A percentile compares a stretch with the other conserved stretches of the same genome.
Evolutionary conservation across 306 rosid genomes (phyloP).

Genomic region (Trifolium repens): DNA sequence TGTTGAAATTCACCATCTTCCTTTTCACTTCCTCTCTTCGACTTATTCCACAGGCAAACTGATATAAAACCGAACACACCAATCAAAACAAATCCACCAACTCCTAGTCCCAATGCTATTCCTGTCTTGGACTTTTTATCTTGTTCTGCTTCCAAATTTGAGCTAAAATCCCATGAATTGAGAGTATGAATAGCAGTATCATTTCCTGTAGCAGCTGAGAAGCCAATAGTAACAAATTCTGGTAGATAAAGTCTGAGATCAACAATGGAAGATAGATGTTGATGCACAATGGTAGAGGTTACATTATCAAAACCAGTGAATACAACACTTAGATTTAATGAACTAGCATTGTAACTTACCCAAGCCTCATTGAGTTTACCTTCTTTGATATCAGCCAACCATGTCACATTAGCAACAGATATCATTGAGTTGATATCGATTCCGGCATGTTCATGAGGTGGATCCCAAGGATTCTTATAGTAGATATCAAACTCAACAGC

Average conservation of each 20-base stretch:
- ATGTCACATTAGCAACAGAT: slow-evolving; percentile 41
- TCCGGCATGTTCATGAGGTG: slow-evolving; percentile 47
- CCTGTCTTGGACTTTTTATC: slow-evolving; percentile 6
- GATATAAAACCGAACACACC: not conserved
- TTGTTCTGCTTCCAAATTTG: slow-evolving; percentile 30
- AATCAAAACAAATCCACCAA: slow-evolving; percentile 33
- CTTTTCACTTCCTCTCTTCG: not conserved
- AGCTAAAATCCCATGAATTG: slow-evolving; percentile 41
- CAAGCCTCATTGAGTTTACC: slow-evolving; percentile 44
- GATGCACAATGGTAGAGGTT: not conserved
- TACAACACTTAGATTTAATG: slow-evolving; percentile 43
- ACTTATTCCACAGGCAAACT: not conserved
- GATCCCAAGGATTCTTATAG: slow-evolving; percentile 18
- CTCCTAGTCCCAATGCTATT: slow-evolving; percentile 23
- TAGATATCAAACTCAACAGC: slow-evolving; percentile 63
- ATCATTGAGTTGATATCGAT: slow-evolving; percentile 47
- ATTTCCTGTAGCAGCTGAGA: slow-evolving; percentile 48
- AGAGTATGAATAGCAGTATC: not conserved
- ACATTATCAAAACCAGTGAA: slow-evolving; percentile 34
- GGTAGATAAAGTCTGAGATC: slow-evolving; percentile 47
- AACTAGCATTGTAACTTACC: slow-evolving; percentile 46
- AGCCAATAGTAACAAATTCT: slow-evolving; percentile 49
- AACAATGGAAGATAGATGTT: slow-evolving; percentile 34
- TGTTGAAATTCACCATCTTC: slow-evolving; percentile 16
- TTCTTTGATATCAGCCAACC: slow-evolving; percentile 33